Evolutionary conservation across 2,329 filamentous ascomycete species (phyloP).

Genomic region (Fusarium goolgardi): DNA sequence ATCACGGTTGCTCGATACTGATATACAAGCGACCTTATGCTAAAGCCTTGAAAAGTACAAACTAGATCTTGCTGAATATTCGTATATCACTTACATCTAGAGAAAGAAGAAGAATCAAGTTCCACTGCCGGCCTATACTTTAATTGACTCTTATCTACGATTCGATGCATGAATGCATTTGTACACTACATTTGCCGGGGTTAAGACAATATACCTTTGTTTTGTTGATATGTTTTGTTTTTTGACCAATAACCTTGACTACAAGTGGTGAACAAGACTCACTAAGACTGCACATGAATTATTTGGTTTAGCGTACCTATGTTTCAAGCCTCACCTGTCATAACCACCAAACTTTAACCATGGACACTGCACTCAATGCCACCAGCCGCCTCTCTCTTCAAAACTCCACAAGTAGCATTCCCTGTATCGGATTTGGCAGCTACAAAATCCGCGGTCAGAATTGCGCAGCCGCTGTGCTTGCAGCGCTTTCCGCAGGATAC

Average conservation of each 20-base stretch:
- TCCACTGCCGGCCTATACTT: background rate
- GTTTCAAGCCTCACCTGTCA: background rate
- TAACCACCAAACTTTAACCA: slow-evolving; percentile 1
- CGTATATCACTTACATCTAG: background rate
- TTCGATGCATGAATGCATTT: background rate
- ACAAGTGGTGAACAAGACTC: background rate
- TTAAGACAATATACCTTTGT: background rate
- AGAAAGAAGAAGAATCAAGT: background rate
- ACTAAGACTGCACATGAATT: background rate
- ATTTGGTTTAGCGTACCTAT: background rate
- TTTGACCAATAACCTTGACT: background rate
- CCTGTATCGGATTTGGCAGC: slow-evolving; percentile 77
- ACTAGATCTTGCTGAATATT: background rate
- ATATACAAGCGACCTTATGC: background rate
- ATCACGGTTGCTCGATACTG: background rate
- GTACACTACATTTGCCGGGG: background rate
- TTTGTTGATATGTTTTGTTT: background rate
- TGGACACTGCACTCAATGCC: slow-evolving; percentile 22
- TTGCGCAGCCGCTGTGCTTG: slow-evolving; percentile 68
- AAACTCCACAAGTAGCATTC: slow-evolving; percentile 58
- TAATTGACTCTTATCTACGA: background rate
- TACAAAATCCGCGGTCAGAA: slow-evolving; percentile 68
- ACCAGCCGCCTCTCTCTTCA: slow-evolving; percentile 40
- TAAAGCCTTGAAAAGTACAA: background rate
- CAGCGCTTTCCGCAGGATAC: slow-evolving; percentile 69